Conservation (phyloP, 768 basidiomycete genomes). For the Tricholoma flavovirens region DNA sequence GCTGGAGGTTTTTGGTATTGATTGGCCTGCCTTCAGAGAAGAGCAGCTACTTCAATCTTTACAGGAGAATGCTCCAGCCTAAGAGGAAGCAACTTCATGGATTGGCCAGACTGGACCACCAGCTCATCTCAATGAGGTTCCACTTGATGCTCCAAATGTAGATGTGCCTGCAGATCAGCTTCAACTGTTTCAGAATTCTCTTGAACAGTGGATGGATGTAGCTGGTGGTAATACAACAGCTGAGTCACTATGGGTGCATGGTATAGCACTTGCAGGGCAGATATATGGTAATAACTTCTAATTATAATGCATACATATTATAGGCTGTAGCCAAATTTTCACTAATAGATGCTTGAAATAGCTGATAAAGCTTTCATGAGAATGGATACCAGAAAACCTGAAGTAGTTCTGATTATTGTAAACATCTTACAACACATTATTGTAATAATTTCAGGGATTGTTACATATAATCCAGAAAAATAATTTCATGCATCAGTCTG, state of each 20-base stretch:
- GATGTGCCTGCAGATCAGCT: neutral
- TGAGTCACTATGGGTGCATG: neutral
- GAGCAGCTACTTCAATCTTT: slow-evolving; percentile 2
- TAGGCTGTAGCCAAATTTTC: neutral
- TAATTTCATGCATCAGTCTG: neutral
- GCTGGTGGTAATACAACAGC: neutral
- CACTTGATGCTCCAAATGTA: neutral
- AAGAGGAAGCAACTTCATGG: neutral
- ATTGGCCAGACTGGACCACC: neutral
- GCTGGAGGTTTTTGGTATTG: slow-evolving; percentile 22
- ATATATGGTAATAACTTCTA: neutral
- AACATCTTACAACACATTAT: too few species aligned
- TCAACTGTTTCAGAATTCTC: neutral
- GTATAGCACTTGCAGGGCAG: neutral
- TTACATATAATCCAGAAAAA: too few species aligned
- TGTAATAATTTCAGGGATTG: too few species aligned
- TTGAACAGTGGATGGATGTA: neutral
- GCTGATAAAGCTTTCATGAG: neutral
- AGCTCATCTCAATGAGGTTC: neutral
- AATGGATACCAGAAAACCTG: neutral
- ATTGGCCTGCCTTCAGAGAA: slow-evolving; percentile 21
- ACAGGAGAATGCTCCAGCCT: neutral
- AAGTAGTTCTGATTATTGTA: too few species aligned
- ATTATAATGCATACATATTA: neutral
- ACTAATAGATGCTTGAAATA: neutral